These are phyloP conservation scores for Kwoniella pini DNA, from an alignment of 768 basidiomycete species.

Conservation along the genomic window DNA sequence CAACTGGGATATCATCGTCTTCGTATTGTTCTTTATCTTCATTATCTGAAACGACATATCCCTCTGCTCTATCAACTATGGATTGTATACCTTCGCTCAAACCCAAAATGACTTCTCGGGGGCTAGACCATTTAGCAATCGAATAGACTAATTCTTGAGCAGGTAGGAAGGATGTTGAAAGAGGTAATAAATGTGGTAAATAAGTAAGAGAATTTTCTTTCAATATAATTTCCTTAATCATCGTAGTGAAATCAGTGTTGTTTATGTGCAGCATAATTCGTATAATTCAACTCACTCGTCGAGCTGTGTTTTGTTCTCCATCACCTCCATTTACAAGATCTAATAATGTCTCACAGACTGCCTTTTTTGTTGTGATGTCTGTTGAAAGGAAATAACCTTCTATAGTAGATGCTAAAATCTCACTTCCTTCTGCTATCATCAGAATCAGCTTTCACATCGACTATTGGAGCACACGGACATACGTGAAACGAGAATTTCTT, in stretches of 20 bases:
- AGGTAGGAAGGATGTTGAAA: neutral
- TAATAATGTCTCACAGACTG: conserved; percentile 10
- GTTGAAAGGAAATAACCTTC: neutral
- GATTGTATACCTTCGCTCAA: conserved; percentile 27
- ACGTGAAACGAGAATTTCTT: neutral
- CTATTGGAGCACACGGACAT: neutral
- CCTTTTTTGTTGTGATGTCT: neutral
- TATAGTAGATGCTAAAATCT: conserved; percentile 10
- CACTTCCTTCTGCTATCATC: conserved; percentile 1
- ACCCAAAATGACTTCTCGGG: conserved; percentile 31
- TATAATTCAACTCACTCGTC: conserved; percentile 4
- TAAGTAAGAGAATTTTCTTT: conserved; percentile 21
- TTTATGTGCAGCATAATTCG: neutral
- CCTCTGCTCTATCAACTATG: conserved; percentile 26
- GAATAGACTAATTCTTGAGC: neutral
- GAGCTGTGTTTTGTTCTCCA: neutral
- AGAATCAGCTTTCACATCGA: neutral
- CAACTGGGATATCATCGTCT: neutral
- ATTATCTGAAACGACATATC: conserved; percentile 30
- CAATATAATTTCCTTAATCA: conserved; percentile 16
- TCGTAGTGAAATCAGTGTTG: no score
- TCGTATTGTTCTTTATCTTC: conserved; percentile 9
- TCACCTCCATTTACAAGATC: conserved; percentile 8
- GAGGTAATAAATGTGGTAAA: conserved; percentile 29
- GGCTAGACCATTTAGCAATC: conserved; percentile 5